phyloP scores from a whole-genome alignment of 2,329 filamentous ascomycete genomes.

The Aspergillus terreus region DNA sequence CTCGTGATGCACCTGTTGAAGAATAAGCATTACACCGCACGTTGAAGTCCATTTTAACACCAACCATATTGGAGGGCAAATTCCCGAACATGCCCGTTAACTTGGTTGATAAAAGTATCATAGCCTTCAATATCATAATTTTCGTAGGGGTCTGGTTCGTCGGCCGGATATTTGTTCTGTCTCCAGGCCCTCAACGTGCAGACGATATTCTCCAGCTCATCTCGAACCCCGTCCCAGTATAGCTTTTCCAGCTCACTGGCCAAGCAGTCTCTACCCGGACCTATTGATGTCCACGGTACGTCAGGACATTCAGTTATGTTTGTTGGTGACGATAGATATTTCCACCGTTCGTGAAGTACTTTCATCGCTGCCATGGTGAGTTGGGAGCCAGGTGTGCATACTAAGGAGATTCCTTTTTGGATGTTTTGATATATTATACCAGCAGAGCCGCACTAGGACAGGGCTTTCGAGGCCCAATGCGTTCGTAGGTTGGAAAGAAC shows the following conservation, averaged over 20 bases:
- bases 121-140: constrained; percentile 34
- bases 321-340: neutral
- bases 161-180: constrained; percentile 13
- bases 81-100: constrained; percentile 27
- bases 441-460: too few relatives aligned
- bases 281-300: constrained; percentile 7
- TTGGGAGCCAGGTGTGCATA: neutral
- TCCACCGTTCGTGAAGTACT: neutral
- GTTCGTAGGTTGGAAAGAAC: too few relatives aligned
- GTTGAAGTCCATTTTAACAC: neutral
- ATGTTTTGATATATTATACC: too few relatives aligned
- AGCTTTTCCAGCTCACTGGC: constrained; percentile 25
- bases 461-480: too few relatives aligned
- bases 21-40: neutral
- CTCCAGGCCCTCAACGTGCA: constrained; percentile 35
- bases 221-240: constrained; percentile 38
- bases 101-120: constrained; percentile 39
- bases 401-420: too few relatives aligned
- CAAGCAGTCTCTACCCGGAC: constrained; percentile 13
- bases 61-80: constrained; percentile 24
- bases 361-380: neutral
- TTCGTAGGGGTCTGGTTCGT: constrained; percentile 21
- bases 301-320: constrained; percentile 1
- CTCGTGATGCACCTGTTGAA: too few relatives aligned
- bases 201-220: constrained; percentile 35